phyloP scores from a whole-genome alignment of 2,329 filamentous ascomycete species.

The Stylonectria norvegica region DNA sequence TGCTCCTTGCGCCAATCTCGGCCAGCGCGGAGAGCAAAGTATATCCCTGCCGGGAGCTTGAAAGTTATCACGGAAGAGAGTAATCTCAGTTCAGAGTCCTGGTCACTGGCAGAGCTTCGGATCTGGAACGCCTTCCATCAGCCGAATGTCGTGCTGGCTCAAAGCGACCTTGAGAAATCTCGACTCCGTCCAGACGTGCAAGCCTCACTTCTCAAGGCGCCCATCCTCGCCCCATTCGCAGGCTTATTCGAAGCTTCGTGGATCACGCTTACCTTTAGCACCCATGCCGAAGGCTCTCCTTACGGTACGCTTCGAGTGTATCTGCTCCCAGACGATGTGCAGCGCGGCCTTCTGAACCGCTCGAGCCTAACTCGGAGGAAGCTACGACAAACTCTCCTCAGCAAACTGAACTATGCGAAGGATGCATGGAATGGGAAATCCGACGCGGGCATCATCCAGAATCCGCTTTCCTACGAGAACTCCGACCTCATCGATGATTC shows the following conservation, averaged over 20 bases:
- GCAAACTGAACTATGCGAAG: conserved; percentile 52
- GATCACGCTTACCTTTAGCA: conserved; percentile 42
- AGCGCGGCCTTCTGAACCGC: conserved; percentile 50
- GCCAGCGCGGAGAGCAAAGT: conserved; percentile 21
- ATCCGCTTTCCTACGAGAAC: conserved; percentile 5
- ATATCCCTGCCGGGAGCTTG: conserved; percentile 43
- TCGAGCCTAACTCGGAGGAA: conserved; percentile 42
- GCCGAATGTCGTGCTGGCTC: conserved; percentile 10
- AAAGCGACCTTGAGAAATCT: neutral
- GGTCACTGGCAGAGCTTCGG: conserved; percentile 8
- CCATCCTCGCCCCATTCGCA: conserved; percentile 22
- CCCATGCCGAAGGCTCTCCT: conserved; percentile 15
- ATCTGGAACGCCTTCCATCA: conserved; percentile 30
- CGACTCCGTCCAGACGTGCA: conserved; percentile 24
- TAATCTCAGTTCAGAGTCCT: conserved; percentile 10
- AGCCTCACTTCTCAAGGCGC: conserved; percentile 26
- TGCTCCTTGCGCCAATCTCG: too few species aligned
- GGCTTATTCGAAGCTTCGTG: conserved; percentile 37
- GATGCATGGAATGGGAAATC: conserved; percentile 51
- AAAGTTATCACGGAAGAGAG: conserved; percentile 24
- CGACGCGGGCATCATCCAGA: conserved; percentile 6
- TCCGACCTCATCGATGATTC: conserved; percentile 26
- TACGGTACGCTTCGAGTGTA: conserved; percentile 51
- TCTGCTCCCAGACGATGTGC: conserved; percentile 63
- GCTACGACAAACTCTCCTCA: conserved; percentile 47